Conservation (phyloP, 1,284 basidiomycete genomes). For the Sanghuangporus baumii region DNA sequence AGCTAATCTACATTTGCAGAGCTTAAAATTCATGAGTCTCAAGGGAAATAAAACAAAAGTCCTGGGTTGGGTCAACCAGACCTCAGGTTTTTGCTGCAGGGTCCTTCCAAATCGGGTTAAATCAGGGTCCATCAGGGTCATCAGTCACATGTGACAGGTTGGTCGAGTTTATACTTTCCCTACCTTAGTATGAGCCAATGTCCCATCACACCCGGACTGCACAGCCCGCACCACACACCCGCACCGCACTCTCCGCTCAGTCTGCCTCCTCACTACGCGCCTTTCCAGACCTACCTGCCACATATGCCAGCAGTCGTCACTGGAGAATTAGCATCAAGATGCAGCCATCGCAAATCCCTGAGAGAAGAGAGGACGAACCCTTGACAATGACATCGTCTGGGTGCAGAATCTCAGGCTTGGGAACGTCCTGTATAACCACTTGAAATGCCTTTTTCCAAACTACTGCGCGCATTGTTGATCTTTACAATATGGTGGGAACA, state of each 20-base stretch:
- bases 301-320: slow-evolving; percentile 49
- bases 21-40: too few species aligned
- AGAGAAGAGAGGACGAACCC: slow-evolving; percentile 24
- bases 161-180: too few species aligned
- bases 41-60: too few species aligned
- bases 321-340: slow-evolving; percentile 19
- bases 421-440: slow-evolving; percentile 38
- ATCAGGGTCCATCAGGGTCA: too few species aligned
- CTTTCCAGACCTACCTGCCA: slow-evolving; percentile 33
- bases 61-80: too few species aligned
- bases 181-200: too few species aligned
- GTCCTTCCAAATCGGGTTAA: too few species aligned
- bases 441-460: slow-evolving; percentile 44
- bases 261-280: neutral
- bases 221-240: neutral
- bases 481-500: neutral
- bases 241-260: neutral
- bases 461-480: slow-evolving; percentile 39
- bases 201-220: too few species aligned
- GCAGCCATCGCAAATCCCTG: neutral
- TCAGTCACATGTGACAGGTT: too few species aligned
- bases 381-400: slow-evolving; percentile 47
- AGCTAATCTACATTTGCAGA: too few species aligned
- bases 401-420: slow-evolving; percentile 41
- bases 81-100: too few species aligned